Evolutionary conservation across 2,329 filamentous ascomycete species (phyloP).

Genomic region (Fusarium chuoi): DNA sequence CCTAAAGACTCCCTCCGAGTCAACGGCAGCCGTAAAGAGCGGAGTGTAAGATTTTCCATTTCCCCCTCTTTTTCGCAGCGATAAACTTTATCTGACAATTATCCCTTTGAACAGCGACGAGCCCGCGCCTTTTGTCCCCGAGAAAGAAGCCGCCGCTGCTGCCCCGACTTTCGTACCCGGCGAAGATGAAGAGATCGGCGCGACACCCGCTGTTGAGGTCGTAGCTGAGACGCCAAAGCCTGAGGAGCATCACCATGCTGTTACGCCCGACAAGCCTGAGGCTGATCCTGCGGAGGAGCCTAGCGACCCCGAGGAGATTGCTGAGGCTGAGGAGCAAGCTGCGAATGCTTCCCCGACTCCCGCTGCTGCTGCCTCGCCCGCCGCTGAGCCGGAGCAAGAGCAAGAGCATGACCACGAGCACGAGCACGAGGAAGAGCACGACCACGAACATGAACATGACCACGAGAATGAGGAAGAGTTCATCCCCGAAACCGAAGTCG

Average conservation of each 20-base stretch:
- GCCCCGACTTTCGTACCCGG: constrained; percentile 11
- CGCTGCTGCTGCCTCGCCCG: neutral
- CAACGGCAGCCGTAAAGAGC: neutral
- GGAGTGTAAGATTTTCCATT: constrained; percentile 6
- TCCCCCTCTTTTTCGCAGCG: neutral
- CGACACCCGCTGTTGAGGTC: constrained; percentile 1
- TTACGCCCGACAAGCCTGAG: neutral
- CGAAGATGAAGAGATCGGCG: constrained; percentile 11
- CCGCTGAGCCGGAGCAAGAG: neutral
- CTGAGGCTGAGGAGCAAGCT: constrained; percentile 3
- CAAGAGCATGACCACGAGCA: neutral
- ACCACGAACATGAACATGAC: neutral
- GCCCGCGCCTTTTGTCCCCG: constrained; percentile 21
- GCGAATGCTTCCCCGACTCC: neutral
- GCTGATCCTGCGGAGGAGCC: constrained; percentile 13
- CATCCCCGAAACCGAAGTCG: neutral
- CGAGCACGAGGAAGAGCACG: neutral
- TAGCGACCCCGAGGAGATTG: constrained; percentile 14
- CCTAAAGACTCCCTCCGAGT: constrained; percentile 13
- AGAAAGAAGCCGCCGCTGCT: constrained; percentile 19
- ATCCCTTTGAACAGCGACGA: neutral
- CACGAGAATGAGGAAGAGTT: neutral
- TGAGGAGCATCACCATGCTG: neutral
- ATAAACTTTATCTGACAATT: neutral
- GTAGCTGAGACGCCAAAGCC: neutral